These are phyloP conservation scores for Cunninghamia lanceolata DNA, from an alignment of 75 land plant species.

Conservation along the genomic window DNA sequence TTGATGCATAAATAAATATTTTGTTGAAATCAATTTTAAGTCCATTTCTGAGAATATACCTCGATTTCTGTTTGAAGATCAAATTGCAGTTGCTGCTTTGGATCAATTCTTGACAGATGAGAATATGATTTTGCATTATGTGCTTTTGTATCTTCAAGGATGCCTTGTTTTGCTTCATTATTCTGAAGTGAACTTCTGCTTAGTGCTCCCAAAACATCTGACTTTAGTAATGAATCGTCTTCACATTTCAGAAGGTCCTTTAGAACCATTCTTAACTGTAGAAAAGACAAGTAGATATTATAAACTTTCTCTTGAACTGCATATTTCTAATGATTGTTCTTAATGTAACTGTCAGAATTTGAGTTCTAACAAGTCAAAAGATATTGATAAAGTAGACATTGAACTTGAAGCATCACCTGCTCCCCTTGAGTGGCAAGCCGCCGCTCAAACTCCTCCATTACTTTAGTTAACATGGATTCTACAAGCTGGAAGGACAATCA, in stretches of 20 bases:
- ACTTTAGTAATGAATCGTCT: constrained; percentile 20
- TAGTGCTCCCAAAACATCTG: constrained; percentile 45
- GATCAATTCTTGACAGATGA: background rate
- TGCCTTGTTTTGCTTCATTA: background rate
- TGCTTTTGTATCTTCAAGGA: background rate
- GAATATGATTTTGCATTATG: background rate
- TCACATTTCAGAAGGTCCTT: constrained; percentile 44
- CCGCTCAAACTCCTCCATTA: constrained; percentile 38
- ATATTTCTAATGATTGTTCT: background rate
- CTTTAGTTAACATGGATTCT: constrained; percentile 46
- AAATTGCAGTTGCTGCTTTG: constrained; percentile 8
- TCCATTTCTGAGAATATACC: constrained; percentile 2
- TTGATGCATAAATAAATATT: background rate
- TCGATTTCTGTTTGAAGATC: background rate
- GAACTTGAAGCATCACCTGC: constrained; percentile 34
- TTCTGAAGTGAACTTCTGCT: constrained; percentile 17
- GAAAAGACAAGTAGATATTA: background rate
- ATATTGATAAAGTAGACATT: background rate
- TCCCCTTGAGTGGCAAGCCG: constrained; percentile 31
- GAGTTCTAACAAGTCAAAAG: background rate
- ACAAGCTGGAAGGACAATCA: constrained; percentile 38
- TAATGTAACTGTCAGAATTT: background rate
- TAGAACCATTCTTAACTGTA: constrained; percentile 52
- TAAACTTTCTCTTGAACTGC: background rate
- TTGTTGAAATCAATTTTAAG: background rate